Evolutionary conservation across 345 rosid genomes (phyloP), one percentile per base, ranked within the genome.

Genomic region (Odontarrhena argentea): DNA sequence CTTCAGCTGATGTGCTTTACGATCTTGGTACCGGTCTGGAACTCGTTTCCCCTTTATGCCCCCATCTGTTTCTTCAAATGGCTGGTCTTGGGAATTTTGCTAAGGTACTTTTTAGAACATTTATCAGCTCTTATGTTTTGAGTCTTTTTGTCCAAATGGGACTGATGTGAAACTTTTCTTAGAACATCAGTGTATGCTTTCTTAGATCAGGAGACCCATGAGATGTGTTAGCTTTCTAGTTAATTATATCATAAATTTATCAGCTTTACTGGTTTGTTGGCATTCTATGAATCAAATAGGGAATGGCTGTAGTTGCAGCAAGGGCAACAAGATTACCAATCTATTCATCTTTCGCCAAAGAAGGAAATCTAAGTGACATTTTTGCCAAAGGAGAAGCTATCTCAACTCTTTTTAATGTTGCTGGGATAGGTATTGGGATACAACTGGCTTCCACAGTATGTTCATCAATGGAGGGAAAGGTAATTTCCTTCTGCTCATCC

Each of bases 331-430:
- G 99, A 71, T 82, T 88, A 52, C 97, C 97, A 1, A 86, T 91
- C 56, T 91, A 91, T 78, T 94, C 99, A 25, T 91, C 99, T 22
- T 88, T 94, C 55, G 96, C 99, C 54, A 94, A 88, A 81, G 97
- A 94, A 79, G 97, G 99, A 74, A 94, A 88, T 65, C 92, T 94
- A n/a, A 91, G 99, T 54, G 97, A 94, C 68, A 82, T 94, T 55
- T 91, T 86, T 71, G 96, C 99, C 22, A 94, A 91, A 80, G 96
- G 99, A 55, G 99, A 94, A 79, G 99, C 97, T 55, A 91, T 94
- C 77, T 94, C 97, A 54, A 94, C 97, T 60, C 88, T 94, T 78
- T 94, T 86, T 68, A 94, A 91, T 51, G 93, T 88, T 59, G 60
- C 83, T 45, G 97, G 97, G 54, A 24, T 94, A 0, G 96, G 96